These are phyloP conservation scores for Skeletonema marinoi DNA, from an alignment of 108 stramenopile species.

Conservation along the genomic window DNA sequence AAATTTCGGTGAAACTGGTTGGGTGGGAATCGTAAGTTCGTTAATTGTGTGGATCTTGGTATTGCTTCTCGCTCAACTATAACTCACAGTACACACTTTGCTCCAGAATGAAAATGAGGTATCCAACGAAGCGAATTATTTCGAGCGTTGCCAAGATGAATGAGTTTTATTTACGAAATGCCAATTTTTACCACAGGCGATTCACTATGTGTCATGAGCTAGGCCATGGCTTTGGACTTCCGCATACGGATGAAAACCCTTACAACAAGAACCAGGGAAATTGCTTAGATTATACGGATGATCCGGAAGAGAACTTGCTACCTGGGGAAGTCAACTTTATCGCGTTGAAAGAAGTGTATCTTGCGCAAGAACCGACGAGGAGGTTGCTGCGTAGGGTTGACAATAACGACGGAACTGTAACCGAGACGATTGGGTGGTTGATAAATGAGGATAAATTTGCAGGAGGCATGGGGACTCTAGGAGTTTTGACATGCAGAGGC, in stretches of 20 bases:
- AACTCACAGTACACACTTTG: background rate
- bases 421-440: slow-evolving; percentile 16
- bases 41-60: background rate
- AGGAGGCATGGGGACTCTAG: background rate
- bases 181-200: slow-evolving; percentile 51
- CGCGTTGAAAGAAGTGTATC: slow-evolving; percentile 53
- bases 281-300: slow-evolving; percentile 81
- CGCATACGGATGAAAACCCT: slow-evolving; percentile 83
- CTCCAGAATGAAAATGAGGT: slow-evolving; percentile 55
- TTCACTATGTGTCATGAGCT: slow-evolving; percentile 62
- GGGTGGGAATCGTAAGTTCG: slow-evolving; percentile 58
- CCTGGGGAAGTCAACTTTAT: slow-evolving; percentile 64
- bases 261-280: slow-evolving; percentile 66
- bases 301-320: slow-evolving; percentile 53
- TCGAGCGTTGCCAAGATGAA: slow-evolving; percentile 79
- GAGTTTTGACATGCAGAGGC: background rate
- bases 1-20: slow-evolving; percentile 75
- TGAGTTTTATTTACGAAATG: slow-evolving; percentile 70
- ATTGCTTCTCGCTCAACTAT: background rate
- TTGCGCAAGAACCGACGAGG: slow-evolving; percentile 3
- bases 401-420: slow-evolving; percentile 13
- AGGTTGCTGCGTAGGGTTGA: slow-evolving; percentile 11
- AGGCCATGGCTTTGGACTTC: slow-evolving; percentile 74
- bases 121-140: slow-evolving; percentile 28
- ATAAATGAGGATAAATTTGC: background rate